Base-by-base conservation (phyloP, 441 rosid species). In the Dalechampia spathulata region DNA sequence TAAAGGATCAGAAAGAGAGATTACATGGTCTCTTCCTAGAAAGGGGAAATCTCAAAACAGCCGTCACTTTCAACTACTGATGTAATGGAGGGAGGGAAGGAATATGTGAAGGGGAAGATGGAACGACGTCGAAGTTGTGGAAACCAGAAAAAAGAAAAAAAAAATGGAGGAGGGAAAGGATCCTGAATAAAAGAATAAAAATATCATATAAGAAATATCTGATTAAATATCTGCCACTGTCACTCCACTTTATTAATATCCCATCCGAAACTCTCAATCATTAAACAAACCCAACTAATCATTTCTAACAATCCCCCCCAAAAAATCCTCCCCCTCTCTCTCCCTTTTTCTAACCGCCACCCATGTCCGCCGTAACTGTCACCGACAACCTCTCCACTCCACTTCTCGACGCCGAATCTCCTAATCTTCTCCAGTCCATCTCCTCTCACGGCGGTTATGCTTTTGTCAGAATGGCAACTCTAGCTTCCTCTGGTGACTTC, bases 401-500 rank as follows among this genome's bases (percentile, higher is more conserved):
- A 3, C 64, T 76, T 25, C 73, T 92, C 4, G 94, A 86, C 72
- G 60, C 77, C 43, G 86, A 92, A 55, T 80, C 83, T 3, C 53
- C 75, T 4, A 20, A 64, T 41, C 83, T 88, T 39, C 71, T 92
- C 68, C 87, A 83, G 15, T 57, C 88, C 47, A 76, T 92, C 50
- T 66, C 83, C 19, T 73, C 75, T 59, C 81, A 86, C 57, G 95
- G 96, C 46, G 98, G 98, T 13, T 92, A 92, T 66, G 94, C 88
- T 57, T 92, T 71, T 65, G 81, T 83, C 55, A 72, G 96, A 61
- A 84, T 81, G 86, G 72, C 86, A 25, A 62, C 82, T 1, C 79
- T 75, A 42, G 94, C 98, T 5, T 80, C 74, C 47, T 47, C 78
- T 46, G 98, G 91, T 4, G 95, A 91, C 75, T 64, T 58, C 47